Evolutionary conservation across 2,329 filamentous ascomycete species (phyloP), one percentile per base, ranked within the genome.

Genomic region (Pseudocercospora macadamiae): DNA sequence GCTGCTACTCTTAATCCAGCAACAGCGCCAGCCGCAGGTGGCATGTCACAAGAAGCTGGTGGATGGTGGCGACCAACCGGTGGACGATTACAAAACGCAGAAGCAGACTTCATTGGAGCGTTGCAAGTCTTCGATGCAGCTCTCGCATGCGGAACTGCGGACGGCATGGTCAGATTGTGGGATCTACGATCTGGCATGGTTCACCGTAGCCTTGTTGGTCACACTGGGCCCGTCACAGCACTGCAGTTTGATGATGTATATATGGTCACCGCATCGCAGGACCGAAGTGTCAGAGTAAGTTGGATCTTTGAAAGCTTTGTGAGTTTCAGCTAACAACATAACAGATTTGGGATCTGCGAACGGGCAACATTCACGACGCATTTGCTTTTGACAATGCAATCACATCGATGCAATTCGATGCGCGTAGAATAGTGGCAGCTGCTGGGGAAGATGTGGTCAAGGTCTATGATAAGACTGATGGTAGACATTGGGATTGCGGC

Each of bases 261-360:
- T 76, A 79, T 99, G 57, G 91, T 99, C 49, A 99, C 95, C 18
- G 93, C 92, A 57, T 96, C 92, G 76, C 77, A 90, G 70, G 95
- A 99, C 76, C 85, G 95, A 71, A 97, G 93, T 73, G 90, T 99
- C 73, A 83, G 95, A 78, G 93, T 97, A 83, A 84, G 91, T 83
- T 19, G n/a, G 4, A 14, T 23, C 3, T 21, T 12, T 4, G 6
- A 8, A 18, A 3, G 16, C 16, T 8, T 23, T 8, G 28, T 5
- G 25, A 8, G 18, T 19, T 26, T 10, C 14, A 28, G 49, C 68
- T 73, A 66, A 76, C 69, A 64, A 59, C 64, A 23, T 36, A 57
- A 51, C 71, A 97, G 93, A 97, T 99, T 73, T 99, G 95, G 95
- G 95, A 99, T 76, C 88, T 99, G 57, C 90, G 95, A 55, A 97